These are phyloP conservation scores for Pseudogymnoascus sp. DNA, from an alignment of 2,329 filamentous ascomycete genomes.

Conservation along the genomic window DNA sequence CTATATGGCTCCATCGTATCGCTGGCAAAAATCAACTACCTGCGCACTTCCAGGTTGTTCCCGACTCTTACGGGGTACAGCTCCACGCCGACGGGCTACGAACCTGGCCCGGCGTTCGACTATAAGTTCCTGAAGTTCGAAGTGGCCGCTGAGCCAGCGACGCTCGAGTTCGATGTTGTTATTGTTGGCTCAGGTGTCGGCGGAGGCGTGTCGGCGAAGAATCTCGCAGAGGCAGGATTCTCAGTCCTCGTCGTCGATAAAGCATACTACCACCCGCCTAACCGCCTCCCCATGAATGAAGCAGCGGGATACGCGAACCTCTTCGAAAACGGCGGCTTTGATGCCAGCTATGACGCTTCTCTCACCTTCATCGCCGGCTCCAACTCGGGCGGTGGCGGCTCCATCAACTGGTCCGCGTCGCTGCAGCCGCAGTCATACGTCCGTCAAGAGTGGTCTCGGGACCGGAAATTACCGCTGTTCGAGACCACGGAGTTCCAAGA, in stretches of 20 bases:
- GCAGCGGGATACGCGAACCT: slow-evolving; percentile 54
- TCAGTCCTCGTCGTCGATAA: slow-evolving; percentile 78
- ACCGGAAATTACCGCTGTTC: slow-evolving; percentile 65
- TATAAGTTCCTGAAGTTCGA: slow-evolving; percentile 28
- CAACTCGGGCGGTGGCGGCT: slow-evolving; percentile 80
- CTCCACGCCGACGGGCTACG: slow-evolving; percentile 41
- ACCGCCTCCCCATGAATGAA: slow-evolving; percentile 68
- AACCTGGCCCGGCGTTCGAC: slow-evolving; percentile 30
- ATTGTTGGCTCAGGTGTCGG: slow-evolving; percentile 85
- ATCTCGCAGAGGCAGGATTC: slow-evolving; percentile 68
- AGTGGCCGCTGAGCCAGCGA: slow-evolving; percentile 38
- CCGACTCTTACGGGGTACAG: slow-evolving; percentile 53
- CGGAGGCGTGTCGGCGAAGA: slow-evolving; percentile 74
- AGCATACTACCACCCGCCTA: slow-evolving; percentile 65
- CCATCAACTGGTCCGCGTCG: slow-evolving; percentile 73
- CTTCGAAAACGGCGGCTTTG: slow-evolving; percentile 60
- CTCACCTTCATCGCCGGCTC: slow-evolving; percentile 60
- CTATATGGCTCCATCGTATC: slow-evolving; percentile 50
- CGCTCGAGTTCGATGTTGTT: slow-evolving; percentile 72
- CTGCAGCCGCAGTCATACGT: slow-evolving; percentile 67
- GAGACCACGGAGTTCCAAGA: slow-evolving; percentile 66
- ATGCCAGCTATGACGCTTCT: slow-evolving; percentile 49
- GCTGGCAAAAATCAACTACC: slow-evolving; percentile 41
- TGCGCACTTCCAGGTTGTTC: slow-evolving; percentile 49
- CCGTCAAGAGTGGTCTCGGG: slow-evolving; percentile 70